Conservation (phyloP, 2,329 filamentous ascomycete genomes). For the Verticillium albo-atrum region DNA sequence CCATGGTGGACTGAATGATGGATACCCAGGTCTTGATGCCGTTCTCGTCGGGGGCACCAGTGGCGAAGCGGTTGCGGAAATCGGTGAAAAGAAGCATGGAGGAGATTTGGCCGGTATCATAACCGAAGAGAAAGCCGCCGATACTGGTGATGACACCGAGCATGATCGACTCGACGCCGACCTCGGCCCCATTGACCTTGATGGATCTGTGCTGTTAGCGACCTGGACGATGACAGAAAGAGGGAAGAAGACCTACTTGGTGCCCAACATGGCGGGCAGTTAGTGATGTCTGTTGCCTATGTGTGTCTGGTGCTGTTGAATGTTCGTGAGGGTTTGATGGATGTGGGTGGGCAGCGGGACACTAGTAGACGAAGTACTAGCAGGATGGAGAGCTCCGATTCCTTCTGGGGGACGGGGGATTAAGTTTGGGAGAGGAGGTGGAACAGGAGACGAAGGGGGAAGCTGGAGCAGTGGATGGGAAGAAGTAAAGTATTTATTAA, state of each 20-base stretch:
- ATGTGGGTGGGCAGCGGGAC: neutral
- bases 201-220: conserved; percentile 25
- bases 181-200: conserved; percentile 37
- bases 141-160: conserved; percentile 50
- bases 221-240: neutral
- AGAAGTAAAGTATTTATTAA: neutral
- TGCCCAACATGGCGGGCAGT: neutral
- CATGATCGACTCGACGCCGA: conserved; percentile 33
- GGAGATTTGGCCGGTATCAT: conserved; percentile 59
- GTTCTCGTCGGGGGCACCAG: conserved; percentile 25
- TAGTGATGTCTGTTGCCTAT: neutral
- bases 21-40: conserved; percentile 33
- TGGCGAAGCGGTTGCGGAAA: conserved; percentile 53
- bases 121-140: conserved; percentile 60
- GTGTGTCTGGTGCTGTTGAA: neutral
- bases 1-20: conserved; percentile 45
- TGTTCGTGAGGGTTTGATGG: neutral
- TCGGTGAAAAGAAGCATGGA: conserved; percentile 45
- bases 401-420: neutral
- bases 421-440: neutral
- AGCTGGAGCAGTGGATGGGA: neutral
- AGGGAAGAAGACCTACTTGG: neutral
- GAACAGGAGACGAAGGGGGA: neutral
- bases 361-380: neutral
- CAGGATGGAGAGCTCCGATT: neutral